These are phyloP conservation scores for Furcasterigmium furcatum DNA, from an alignment of 2,329 filamentous ascomycete genomes.

Conservation along the genomic window DNA sequence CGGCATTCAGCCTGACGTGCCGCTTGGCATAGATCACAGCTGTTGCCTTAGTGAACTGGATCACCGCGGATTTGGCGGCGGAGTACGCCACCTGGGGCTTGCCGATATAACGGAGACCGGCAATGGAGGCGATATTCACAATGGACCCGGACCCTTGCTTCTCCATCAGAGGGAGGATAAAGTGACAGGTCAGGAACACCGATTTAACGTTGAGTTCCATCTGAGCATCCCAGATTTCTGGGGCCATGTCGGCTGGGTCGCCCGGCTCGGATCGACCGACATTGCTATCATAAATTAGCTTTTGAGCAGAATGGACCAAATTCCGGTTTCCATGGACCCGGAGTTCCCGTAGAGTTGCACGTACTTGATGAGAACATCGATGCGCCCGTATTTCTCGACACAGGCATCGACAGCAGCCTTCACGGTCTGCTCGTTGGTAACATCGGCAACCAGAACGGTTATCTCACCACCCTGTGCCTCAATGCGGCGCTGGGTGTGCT, in stretches of 20 bases:
- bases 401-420: slow-evolving; percentile 49
- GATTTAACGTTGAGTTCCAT: slow-evolving; percentile 53
- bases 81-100: slow-evolving; percentile 51
- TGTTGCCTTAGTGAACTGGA: slow-evolving; percentile 46
- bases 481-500: slow-evolving; percentile 45
- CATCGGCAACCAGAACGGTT: slow-evolving; percentile 45
- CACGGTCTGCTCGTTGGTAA: slow-evolving; percentile 47
- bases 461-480: no score
- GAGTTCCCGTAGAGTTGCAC: no score
- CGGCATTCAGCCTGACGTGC: slow-evolving; percentile 47
- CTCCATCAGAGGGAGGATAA: slow-evolving; percentile 52
- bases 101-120: slow-evolving; percentile 46
- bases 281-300: no score
- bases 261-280: no score
- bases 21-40: slow-evolving; percentile 45
- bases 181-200: slow-evolving; percentile 49
- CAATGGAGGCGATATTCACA: slow-evolving; percentile 43
- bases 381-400: slow-evolving; percentile 45
- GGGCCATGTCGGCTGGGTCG: no score
- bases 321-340: no score
- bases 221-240: slow-evolving; percentile 48
- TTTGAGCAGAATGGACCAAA: no score
- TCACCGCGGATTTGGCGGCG: slow-evolving; percentile 45
- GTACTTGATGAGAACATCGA: slow-evolving; percentile 57
- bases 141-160: slow-evolving; percentile 39